Percentiles rank a stretch among this genome's conserved stretches.
Evolutionary conservation across 2,329 filamentous ascomycete species (phyloP).

Genomic region (Aspergillus caelatus): DNA sequence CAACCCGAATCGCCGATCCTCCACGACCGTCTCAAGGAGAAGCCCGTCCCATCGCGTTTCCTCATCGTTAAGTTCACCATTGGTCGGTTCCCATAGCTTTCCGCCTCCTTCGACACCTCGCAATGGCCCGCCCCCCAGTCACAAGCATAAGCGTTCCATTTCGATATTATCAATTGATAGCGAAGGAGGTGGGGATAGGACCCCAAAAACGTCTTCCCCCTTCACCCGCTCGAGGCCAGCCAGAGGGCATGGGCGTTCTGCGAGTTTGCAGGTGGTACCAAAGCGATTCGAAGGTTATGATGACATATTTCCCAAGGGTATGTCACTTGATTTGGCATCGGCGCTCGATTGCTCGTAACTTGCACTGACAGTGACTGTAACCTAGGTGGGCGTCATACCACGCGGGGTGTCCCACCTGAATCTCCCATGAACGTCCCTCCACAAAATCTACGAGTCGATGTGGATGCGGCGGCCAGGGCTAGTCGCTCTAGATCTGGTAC

Average conservation of each 20-base stretch:
- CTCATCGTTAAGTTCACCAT: slow-evolving; percentile 45
- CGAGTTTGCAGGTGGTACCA: slow-evolving; percentile 76
- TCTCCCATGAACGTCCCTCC: slow-evolving; percentile 33
- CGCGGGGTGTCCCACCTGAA: slow-evolving; percentile 36
- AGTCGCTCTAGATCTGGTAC: slow-evolving; percentile 28
- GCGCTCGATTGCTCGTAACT: not conserved
- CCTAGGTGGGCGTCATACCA: slow-evolving; percentile 36
- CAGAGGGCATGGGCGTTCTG: slow-evolving; percentile 73
- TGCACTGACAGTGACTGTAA: slow-evolving; percentile 12
- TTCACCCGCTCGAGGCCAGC: slow-evolving; percentile 54
- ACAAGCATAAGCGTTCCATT: slow-evolving; percentile 73
- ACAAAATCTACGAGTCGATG: slow-evolving; percentile 36
- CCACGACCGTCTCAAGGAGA: slow-evolving; percentile 36
- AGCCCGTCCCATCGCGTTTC: slow-evolving; percentile 42
- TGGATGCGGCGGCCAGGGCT: slow-evolving; percentile 31
- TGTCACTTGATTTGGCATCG: not conserved
- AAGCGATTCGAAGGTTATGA: slow-evolving; percentile 48
- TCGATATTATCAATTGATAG: slow-evolving; percentile 79
- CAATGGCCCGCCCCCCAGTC: slow-evolving; percentile 42
- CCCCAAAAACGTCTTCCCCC: slow-evolving; percentile 31
- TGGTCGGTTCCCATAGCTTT: slow-evolving; percentile 44
- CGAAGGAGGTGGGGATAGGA: slow-evolving; percentile 42
- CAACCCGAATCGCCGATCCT: slow-evolving; percentile 39
- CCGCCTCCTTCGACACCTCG: slow-evolving; percentile 41
- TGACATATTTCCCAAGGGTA: slow-evolving; percentile 45